Percentiles rank a stretch among this genome's conserved stretches.
Evolutionary conservation across 768 basidiomycete genomes (phyloP).

Genomic region (Lentinula sp.): DNA sequence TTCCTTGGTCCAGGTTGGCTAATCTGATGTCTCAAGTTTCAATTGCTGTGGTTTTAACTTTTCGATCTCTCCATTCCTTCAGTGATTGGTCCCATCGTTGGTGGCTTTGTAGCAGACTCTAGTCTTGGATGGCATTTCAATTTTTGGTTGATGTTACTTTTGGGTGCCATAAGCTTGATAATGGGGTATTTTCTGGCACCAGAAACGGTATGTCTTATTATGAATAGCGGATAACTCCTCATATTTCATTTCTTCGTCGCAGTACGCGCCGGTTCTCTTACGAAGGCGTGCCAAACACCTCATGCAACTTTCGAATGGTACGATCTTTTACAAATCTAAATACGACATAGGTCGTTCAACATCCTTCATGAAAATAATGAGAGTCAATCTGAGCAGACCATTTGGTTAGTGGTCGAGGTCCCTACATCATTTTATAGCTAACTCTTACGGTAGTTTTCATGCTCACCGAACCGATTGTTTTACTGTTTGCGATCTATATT

Average conservation of each 20-base stretch:
- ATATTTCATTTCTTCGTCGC: neutral
- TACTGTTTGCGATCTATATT: constrained; percentile 51
- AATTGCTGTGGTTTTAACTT: neutral
- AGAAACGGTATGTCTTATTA: constrained; percentile 1
- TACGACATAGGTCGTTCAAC: constrained; percentile 41
- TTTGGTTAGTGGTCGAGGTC: constrained; percentile 32
- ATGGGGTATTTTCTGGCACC: constrained; percentile 32
- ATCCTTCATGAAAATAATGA: constrained; percentile 35
- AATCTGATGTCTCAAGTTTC: neutral
- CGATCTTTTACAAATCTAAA: constrained; percentile 39
- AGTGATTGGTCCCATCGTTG: constrained; percentile 65
- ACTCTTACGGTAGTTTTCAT: constrained; percentile 40
- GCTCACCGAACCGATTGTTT: constrained; percentile 58
- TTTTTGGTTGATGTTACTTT: constrained; percentile 61
- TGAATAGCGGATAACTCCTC: neutral
- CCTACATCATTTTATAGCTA: neutral
- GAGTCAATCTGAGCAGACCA: constrained; percentile 47
- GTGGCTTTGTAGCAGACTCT: constrained; percentile 51
- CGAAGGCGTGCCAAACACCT: constrained; percentile 44
- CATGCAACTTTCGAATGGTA: constrained; percentile 30
- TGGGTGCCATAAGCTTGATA: constrained; percentile 38
- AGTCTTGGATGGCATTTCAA: constrained; percentile 54
- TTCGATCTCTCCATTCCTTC: neutral
- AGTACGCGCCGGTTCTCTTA: constrained; percentile 60
- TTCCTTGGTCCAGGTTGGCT: constrained; percentile 50